A percentile compares a stretch with the other conserved stretches of the same genome.
Conservation (phyloP, 2,329 filamentous ascomycete genomes). For the Colletotrichum eleusines region DNA sequence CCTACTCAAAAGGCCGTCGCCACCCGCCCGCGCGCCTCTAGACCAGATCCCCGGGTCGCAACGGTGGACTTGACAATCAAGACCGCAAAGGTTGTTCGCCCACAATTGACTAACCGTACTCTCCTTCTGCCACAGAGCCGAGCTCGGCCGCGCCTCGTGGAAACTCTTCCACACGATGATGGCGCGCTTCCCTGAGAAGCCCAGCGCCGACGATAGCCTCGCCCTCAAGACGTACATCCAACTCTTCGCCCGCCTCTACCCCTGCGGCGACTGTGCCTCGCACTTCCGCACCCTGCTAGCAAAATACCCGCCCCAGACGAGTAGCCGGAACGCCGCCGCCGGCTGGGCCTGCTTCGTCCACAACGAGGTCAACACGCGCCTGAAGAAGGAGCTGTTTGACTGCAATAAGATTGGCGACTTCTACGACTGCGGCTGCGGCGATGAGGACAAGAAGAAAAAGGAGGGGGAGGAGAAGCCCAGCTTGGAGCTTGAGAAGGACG, state of each 20-base stretch:
- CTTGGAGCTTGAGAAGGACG: conserved; percentile 36
- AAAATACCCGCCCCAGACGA: conserved; percentile 74
- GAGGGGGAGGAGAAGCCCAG: conserved; percentile 39
- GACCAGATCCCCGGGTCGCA: background rate
- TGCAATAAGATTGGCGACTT: conserved; percentile 77
- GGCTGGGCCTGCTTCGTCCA: conserved; percentile 78
- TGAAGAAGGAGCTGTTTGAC: conserved; percentile 73
- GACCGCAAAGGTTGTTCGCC: background rate
- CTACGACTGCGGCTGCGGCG: conserved; percentile 79
- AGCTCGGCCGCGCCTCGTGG: conserved; percentile 77
- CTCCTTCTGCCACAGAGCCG: conserved; percentile 58
- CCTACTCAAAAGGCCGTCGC: background rate
- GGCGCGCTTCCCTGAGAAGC: conserved; percentile 75
- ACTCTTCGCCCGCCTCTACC: conserved; percentile 76
- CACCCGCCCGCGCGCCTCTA: background rate
- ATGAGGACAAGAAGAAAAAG: conserved; percentile 65
- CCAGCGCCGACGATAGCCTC: conserved; percentile 70
- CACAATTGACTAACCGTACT: conserved; percentile 25
- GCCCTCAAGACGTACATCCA: conserved; percentile 75
- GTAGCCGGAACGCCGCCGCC: conserved; percentile 71
- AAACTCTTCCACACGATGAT: conserved; percentile 79
- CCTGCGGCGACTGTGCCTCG: conserved; percentile 76
- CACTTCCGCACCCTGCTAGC: conserved; percentile 74
- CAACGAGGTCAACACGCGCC: conserved; percentile 74
- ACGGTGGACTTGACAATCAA: conserved; percentile 1